Evolutionary conservation across 2,329 filamentous ascomycete genomes (phyloP).

Genomic region (Aureobasidium subglaciale): DNA sequence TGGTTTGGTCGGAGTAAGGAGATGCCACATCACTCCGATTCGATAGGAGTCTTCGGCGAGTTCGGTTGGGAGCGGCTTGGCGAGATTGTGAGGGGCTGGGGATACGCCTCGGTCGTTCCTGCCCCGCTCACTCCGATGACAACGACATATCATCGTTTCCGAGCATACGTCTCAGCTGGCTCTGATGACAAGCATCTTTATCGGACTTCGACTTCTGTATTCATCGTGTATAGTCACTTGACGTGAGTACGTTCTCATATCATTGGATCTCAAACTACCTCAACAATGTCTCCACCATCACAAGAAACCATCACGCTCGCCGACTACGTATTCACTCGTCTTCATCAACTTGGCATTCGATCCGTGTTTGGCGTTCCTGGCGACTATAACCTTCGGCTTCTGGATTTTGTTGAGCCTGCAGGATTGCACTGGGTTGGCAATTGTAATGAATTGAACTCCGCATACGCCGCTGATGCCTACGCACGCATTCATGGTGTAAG

Average conservation of each 20-base stretch:
- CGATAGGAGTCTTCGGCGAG: conserved; percentile 8
- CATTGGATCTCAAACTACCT: neutral
- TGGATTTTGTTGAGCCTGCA: conserved; percentile 51
- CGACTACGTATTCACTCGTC: conserved; percentile 34
- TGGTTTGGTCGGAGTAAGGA: neutral
- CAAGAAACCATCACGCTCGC: conserved; percentile 4
- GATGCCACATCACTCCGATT: conserved; percentile 3
- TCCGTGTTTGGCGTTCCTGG: conserved; percentile 42
- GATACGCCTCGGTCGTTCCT: neutral
- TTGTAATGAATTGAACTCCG: conserved; percentile 52
- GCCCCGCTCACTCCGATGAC: conserved; percentile 4
- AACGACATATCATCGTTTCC: conserved; percentile 1
- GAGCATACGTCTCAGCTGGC: neutral
- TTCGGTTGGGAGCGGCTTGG: conserved; percentile 7
- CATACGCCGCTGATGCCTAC: conserved; percentile 32
- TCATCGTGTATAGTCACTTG: neutral
- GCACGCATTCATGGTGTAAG: neutral
- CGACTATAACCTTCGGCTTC: conserved; percentile 31
- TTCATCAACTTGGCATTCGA: conserved; percentile 38
- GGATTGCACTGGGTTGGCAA: conserved; percentile 55
- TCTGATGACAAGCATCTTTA: neutral
- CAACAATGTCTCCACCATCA: neutral
- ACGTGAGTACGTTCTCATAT: neutral
- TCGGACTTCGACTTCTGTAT: neutral
- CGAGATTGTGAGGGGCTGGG: neutral